These are phyloP conservation scores for Raffaelea arxii DNA, from an alignment of 2,329 filamentous ascomycete genomes.

Conservation along the genomic window DNA sequence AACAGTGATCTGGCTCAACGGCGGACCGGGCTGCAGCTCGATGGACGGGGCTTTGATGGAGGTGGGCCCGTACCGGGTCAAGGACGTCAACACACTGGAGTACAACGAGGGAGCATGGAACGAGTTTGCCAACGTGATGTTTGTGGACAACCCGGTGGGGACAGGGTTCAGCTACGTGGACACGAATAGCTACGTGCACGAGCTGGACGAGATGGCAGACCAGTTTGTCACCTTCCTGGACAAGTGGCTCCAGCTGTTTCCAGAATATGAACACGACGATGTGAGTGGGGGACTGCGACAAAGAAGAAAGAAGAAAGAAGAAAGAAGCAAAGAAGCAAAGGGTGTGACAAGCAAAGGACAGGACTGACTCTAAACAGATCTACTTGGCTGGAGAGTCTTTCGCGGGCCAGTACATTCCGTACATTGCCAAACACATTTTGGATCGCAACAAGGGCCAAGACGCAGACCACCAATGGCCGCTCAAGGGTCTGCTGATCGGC, in stretches of 20 bases:
- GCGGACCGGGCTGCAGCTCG: constrained; percentile 92
- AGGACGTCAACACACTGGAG: constrained; percentile 58
- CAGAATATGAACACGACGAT: constrained; percentile 85
- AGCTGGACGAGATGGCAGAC: constrained; percentile 78
- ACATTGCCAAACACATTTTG: constrained; percentile 86
- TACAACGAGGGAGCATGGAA: constrained; percentile 97
- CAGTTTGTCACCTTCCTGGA: constrained; percentile 86
- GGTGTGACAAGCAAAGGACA: too few species aligned
- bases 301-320: not conserved
- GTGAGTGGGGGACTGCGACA: constrained; percentile 50
- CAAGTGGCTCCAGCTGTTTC: constrained; percentile 84
- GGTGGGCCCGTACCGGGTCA: constrained; percentile 83
- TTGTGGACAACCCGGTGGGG: constrained; percentile 94
- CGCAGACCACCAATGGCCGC: constrained; percentile 54
- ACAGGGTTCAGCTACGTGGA: constrained; percentile 95
- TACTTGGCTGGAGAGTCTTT: constrained; percentile 96
- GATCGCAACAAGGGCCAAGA: constrained; percentile 65
- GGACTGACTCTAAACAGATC: constrained; percentile 45
- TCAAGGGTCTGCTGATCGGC: constrained; percentile 82
- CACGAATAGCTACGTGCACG: constrained; percentile 75
- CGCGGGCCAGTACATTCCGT: constrained; percentile 93
- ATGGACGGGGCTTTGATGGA: constrained; percentile 97
- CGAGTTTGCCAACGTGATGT: constrained; percentile 93
- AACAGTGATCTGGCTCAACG: constrained; percentile 94
- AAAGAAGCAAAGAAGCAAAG: not conserved